Conservation (phyloP, 768 basidiomycete genomes). For the Tricholomella constricta region DNA sequence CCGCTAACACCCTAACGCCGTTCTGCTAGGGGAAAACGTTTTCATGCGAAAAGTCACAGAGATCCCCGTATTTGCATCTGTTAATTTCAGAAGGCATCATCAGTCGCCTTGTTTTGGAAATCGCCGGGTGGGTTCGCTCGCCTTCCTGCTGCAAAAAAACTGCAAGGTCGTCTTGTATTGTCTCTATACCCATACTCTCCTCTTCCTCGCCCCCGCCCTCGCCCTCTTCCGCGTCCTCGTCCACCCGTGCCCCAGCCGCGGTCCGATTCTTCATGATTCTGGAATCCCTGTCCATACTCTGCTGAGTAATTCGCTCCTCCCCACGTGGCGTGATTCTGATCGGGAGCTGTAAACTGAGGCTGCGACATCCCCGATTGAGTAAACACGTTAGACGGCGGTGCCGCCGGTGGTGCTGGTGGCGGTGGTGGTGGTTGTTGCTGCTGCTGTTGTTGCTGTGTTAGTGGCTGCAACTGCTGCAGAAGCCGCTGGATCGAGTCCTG, state of each 20-base stretch:
- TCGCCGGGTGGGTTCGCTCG: conserved; percentile 57
- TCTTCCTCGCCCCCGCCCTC: conserved; percentile 49
- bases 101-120: conserved; percentile 42
- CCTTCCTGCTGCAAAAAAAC: conserved; percentile 91
- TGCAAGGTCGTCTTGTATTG: conserved; percentile 88
- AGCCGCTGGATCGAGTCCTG: conserved; percentile 68
- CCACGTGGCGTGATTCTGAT: conserved; percentile 16
- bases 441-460: conserved; percentile 26
- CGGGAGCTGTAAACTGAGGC: conserved; percentile 11
- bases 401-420: neutral
- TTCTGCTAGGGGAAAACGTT: conserved; percentile 30
- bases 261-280: conserved; percentile 44
- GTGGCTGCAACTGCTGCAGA: conserved; percentile 42
- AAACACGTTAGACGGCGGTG: neutral
- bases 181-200: conserved; percentile 68
- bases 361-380: conserved; percentile 3
- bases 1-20: conserved; percentile 11
- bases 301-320: conserved; percentile 26
- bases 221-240: conserved; percentile 59
- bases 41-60: conserved; percentile 84
- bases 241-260: conserved; percentile 43
- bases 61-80: conserved; percentile 90
- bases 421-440: too few relatives aligned
- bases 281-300: conserved; percentile 55
- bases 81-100: conserved; percentile 48